Evolutionary conservation across 2,329 filamentous ascomycete species (phyloP).

Genomic region (Penicillium rolfsii): DNA sequence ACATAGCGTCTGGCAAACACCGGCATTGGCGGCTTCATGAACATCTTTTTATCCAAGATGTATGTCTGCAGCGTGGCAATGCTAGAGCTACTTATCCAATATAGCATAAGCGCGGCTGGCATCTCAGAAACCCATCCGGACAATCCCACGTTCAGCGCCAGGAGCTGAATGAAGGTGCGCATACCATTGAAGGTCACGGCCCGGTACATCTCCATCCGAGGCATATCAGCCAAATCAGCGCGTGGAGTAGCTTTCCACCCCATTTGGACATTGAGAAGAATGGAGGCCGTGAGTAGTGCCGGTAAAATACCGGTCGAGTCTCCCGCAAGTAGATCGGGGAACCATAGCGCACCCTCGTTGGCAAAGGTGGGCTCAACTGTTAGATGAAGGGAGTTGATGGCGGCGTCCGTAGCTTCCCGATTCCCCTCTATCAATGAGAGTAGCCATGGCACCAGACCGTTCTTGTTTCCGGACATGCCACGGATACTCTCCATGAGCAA

Average conservation of each 20-base stretch:
- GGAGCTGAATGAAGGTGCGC: slow-evolving; percentile 38
- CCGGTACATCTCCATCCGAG: slow-evolving; percentile 32
- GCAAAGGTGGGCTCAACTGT: slow-evolving; percentile 55
- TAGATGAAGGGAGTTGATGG: slow-evolving; percentile 29
- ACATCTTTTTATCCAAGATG: slow-evolving; percentile 47
- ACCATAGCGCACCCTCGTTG: slow-evolving; percentile 64
- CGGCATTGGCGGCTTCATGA: slow-evolving; percentile 36
- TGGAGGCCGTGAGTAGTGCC: slow-evolving; percentile 51
- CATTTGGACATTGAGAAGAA: slow-evolving; percentile 52
- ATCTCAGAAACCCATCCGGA: slow-evolving; percentile 39
- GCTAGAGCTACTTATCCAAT: slow-evolving; percentile 54
- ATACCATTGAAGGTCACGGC: slow-evolving; percentile 31
- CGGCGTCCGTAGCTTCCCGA: slow-evolving; percentile 8
- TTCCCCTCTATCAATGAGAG: slow-evolving; percentile 29
- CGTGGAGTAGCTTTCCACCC: slow-evolving; percentile 35
- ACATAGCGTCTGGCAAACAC: slow-evolving; percentile 42
- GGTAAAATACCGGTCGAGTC: slow-evolving; percentile 58
- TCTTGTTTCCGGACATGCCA: slow-evolving; percentile 50
- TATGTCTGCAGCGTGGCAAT: slow-evolving; percentile 47
- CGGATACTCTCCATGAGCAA: slow-evolving; percentile 53
- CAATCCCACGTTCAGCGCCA: slow-evolving; percentile 46
- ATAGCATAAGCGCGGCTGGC: slow-evolving; percentile 53
- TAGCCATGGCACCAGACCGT: slow-evolving; percentile 48
- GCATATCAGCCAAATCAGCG: slow-evolving; percentile 31
- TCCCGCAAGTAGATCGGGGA: slow-evolving; percentile 57